These are phyloP conservation scores for Saccharomyces paradoxus DNA, from an alignment of 805 yeast species.

Conservation along the genomic window DNA sequence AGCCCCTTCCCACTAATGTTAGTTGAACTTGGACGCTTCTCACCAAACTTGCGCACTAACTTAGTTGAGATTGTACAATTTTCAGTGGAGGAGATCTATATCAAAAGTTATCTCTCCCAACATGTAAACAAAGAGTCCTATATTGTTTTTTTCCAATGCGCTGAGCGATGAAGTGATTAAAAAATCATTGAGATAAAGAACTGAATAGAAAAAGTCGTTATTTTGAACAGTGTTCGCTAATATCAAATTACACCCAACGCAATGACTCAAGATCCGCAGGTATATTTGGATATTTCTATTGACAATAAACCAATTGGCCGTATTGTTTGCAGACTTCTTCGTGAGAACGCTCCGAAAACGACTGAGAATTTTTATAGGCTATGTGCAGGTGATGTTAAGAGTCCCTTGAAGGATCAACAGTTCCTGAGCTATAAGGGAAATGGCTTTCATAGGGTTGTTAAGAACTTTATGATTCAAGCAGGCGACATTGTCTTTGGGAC, in stretches of 20 bases:
- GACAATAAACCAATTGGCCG: slow-evolving; percentile 42
- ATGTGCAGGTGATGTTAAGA: slow-evolving; percentile 32
- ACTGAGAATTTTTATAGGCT: slow-evolving; percentile 42
- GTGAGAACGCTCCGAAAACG: slow-evolving; percentile 48
- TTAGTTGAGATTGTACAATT: background rate
- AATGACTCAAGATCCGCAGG: slow-evolving; percentile 3
- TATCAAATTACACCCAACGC: background rate
- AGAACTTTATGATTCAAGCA: slow-evolving; percentile 63
- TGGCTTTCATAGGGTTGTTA: slow-evolving; percentile 54
- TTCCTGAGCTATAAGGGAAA: slow-evolving; percentile 35
- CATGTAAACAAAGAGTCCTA: background rate
- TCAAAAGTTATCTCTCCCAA: background rate
- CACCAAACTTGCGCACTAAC: background rate
- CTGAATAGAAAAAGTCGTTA: background rate
- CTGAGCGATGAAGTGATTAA: background rate
- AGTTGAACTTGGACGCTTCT: background rate
- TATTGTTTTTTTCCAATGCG: background rate
- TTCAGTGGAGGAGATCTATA: background rate
- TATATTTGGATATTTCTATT: slow-evolving; percentile 47
- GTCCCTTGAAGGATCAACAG: slow-evolving; percentile 18
- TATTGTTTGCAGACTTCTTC: slow-evolving; percentile 48
- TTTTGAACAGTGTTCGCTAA: background rate
- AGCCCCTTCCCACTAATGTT: background rate
- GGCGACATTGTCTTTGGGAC: slow-evolving; percentile 49
- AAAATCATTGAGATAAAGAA: background rate